Conservation (phyloP, 1,139 yeast species). For the Entelexis sorbosivorans region DNA sequence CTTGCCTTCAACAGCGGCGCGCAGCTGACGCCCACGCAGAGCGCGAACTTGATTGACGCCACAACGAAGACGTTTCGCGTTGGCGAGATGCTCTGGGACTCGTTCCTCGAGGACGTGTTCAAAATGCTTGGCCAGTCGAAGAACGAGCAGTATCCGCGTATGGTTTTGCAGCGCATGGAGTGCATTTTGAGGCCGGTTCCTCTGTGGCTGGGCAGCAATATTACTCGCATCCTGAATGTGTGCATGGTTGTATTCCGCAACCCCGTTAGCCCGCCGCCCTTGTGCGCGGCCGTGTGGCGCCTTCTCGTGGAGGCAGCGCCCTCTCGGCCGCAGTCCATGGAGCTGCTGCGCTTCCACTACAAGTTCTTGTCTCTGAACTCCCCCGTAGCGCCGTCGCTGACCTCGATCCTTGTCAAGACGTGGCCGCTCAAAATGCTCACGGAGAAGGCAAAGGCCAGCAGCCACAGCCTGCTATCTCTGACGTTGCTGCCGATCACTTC, state of each 20-base stretch:
- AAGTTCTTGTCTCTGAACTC: background rate
- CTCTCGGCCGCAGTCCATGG: conserved; percentile 9
- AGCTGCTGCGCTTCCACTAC: conserved; percentile 14
- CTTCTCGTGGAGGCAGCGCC: background rate
- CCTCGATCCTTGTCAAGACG: background rate
- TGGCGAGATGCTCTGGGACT: conserved; percentile 3
- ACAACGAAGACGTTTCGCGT: background rate
- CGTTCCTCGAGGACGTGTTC: background rate
- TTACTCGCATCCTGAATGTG: background rate
- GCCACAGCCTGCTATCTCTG: conserved; percentile 12
- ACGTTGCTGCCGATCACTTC: conserved; percentile 12
- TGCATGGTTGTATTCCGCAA: conserved; percentile 1
- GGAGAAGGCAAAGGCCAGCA: conserved; percentile 7
- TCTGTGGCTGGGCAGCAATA: background rate
- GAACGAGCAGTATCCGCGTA: background rate
- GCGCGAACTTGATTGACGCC: conserved; percentile 1
- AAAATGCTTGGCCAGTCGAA: background rate
- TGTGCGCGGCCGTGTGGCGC: conserved; percentile 7
- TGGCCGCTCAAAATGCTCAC: conserved; percentile 5
- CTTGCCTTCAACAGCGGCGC: conserved; percentile 1
- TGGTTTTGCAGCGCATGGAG: background rate
- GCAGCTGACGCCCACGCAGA: background rate
- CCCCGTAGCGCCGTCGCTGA: conserved; percentile 1
- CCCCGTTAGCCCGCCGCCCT: background rate
- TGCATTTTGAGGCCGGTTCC: background rate